Evolutionary conservation across 139 green algal species (phyloP).

Genomic region (Edaphochlamys debaryana): DNA sequence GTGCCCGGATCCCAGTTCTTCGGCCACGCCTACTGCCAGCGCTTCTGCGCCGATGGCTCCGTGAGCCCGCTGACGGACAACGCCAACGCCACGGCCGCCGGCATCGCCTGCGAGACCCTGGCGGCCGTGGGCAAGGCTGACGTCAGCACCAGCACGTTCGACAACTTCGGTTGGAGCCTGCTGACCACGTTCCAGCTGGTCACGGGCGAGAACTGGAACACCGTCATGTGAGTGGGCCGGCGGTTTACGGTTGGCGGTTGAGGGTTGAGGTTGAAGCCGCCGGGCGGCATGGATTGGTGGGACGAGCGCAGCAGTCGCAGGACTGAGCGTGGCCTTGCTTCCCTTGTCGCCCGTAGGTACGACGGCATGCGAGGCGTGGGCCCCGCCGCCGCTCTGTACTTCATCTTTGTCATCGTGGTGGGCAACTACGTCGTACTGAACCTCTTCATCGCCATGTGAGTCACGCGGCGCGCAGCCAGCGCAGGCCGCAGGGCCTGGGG

Average conservation of each 20-base stretch:
- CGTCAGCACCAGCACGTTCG: constrained; percentile 60
- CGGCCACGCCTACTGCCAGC: background rate
- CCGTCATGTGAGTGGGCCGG: constrained; percentile 33
- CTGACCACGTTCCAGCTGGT: constrained; percentile 71
- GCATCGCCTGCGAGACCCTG: background rate
- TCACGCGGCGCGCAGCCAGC: no score
- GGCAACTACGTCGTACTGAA: constrained; percentile 64
- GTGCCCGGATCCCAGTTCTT: background rate
- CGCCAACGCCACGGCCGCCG: background rate
- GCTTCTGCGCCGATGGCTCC: background rate
- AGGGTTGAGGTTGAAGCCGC: no score
- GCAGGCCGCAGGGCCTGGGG: no score
- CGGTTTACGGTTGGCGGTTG: no score
- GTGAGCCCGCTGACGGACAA: background rate
- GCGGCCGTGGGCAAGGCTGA: constrained; percentile 49
- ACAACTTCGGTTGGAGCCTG: constrained; percentile 67
- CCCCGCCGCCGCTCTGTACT: constrained; percentile 51
- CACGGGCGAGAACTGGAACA: constrained; percentile 51
- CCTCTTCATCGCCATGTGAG: no score
- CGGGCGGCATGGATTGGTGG: no score
- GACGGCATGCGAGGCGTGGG: constrained; percentile 48
- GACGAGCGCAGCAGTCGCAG: no score
- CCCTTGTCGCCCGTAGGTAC: no score
- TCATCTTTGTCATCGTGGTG: constrained; percentile 61
- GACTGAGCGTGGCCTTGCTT: no score